A percentile compares a stretch with the other conserved stretches of the same genome.
Evolutionary conservation across 1,284 basidiomycete genomes (phyloP).

Genomic region (Entoloma clypeatum): DNA sequence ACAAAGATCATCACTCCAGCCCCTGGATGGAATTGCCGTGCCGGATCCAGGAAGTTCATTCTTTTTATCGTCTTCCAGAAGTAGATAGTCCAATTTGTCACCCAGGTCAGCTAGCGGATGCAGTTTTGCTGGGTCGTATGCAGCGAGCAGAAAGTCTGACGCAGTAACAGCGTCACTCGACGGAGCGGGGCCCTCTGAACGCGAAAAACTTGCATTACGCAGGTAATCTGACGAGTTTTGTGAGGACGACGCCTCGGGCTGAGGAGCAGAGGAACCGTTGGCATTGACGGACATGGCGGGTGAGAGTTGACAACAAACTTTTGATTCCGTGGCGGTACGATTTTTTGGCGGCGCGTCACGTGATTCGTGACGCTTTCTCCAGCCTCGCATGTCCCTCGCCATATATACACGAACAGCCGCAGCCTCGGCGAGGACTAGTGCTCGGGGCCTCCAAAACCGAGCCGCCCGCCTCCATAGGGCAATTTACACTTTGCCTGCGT

Average conservation of each 20-base stretch:
- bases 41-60: conserved; percentile 81
- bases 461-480: conserved; percentile 16
- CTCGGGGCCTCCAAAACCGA: conserved; percentile 5
- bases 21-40: conserved; percentile 87
- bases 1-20: conserved; percentile 99
- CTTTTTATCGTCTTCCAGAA: conserved; percentile 92
- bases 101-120: conserved; percentile 89
- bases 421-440: conserved; percentile 11
- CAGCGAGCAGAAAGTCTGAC: conserved; percentile 76
- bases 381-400: conserved; percentile 20
- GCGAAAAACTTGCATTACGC: conserved; percentile 54
- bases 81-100: conserved; percentile 88
- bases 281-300: conserved; percentile 27
- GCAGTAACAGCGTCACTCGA: conserved; percentile 66
- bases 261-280: conserved; percentile 27
- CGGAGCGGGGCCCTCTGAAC: conserved; percentile 35
- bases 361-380: conserved; percentile 4
- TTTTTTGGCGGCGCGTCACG: conserved; percentile 21
- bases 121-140: conserved; percentile 85
- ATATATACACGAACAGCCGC: conserved; percentile 18
- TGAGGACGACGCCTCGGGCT: conserved; percentile 33
- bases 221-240: conserved; percentile 49
- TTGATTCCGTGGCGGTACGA: conserved; percentile 7
- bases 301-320: conserved; percentile 19
- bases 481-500: conserved; percentile 14